Conservation (phyloP, 805 yeast genomes). For the Torulaspora microellipsoides region DNA sequence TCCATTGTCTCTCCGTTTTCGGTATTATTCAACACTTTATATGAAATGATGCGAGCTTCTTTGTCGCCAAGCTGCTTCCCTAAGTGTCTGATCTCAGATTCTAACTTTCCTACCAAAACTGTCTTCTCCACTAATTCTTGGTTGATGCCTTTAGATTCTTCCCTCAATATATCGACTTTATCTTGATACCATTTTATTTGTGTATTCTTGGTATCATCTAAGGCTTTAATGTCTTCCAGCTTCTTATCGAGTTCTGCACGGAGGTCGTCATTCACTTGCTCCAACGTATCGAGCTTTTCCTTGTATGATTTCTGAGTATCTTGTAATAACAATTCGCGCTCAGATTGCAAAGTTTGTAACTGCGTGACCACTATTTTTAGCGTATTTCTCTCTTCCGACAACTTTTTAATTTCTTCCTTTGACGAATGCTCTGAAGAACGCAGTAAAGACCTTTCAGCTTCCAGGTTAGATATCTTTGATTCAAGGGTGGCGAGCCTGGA, state of each 20-base stretch:
- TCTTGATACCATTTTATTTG: conserved; percentile 54
- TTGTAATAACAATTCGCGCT: conserved; percentile 50
- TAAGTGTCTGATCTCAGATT: conserved; percentile 15
- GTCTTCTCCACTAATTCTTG: conserved; percentile 27
- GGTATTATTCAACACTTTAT: conserved; percentile 25
- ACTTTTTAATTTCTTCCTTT: conserved; percentile 46
- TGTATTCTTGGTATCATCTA: conserved; percentile 37
- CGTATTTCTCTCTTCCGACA: conserved; percentile 55
- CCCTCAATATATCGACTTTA: conserved; percentile 43
- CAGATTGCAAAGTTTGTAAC: conserved; percentile 57
- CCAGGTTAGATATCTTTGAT: conserved; percentile 44
- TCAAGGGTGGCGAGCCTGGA: conserved; percentile 42
- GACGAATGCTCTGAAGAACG: conserved; percentile 46
- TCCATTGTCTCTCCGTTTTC: conserved; percentile 21
- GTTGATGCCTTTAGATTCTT: conserved; percentile 13
- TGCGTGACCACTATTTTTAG: conserved; percentile 54
- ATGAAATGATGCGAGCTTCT: conserved; percentile 29
- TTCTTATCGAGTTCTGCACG: conserved; percentile 38
- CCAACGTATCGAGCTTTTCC: conserved; percentile 46
- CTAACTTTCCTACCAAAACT: conserved; percentile 7
- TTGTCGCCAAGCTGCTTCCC: conserved; percentile 27
- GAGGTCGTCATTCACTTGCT: conserved; percentile 19
- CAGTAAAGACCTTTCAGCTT: conserved; percentile 53
- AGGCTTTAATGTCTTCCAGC: conserved; percentile 47
- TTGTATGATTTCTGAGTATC: conserved; percentile 49